phyloP scores from a whole-genome alignment of 192 early-diverging fungal species.

The Obelidium mucronatum region DNA sequence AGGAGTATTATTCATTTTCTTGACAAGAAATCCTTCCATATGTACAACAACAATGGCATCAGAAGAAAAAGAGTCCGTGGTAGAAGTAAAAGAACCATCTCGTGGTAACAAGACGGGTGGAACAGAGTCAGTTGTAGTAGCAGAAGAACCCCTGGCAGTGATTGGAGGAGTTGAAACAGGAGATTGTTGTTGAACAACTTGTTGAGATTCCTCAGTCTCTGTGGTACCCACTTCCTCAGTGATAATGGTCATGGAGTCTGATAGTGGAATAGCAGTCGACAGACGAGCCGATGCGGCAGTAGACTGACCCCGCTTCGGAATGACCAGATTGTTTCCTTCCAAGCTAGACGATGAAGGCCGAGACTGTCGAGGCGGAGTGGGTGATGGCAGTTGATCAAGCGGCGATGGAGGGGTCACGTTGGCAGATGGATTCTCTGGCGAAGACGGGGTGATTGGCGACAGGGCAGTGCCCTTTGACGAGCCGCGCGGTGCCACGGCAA shows the following conservation, averaged over 20 bases:
- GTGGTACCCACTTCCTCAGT: too few species aligned
- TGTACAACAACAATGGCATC: neutral
- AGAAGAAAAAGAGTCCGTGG: neutral
- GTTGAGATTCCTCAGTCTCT: too few species aligned
- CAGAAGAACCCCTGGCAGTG: neutral
- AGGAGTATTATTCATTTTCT: conserved; percentile 17
- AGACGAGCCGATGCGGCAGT: neutral
- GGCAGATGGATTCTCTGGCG: neutral
- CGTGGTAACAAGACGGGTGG: neutral
- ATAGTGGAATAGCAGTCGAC: neutral
- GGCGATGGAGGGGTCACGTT: neutral
- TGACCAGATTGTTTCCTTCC: neutral
- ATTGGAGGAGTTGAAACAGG: neutral
- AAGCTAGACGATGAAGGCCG: neutral
- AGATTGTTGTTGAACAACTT: neutral
- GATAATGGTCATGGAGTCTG: too few species aligned
- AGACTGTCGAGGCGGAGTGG: neutral
- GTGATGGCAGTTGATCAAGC: neutral
- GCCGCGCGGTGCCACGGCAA: neutral
- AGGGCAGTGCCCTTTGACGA: neutral
- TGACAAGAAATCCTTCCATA: conserved; percentile 33
- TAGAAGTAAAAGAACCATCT: neutral
- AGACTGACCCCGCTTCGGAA: conserved; percentile 23
- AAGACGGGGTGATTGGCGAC: neutral
- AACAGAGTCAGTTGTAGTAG: neutral